Evolutionary conservation across 2,329 filamentous ascomycete species (phyloP).

Genomic region (Alternaria atra): DNA sequence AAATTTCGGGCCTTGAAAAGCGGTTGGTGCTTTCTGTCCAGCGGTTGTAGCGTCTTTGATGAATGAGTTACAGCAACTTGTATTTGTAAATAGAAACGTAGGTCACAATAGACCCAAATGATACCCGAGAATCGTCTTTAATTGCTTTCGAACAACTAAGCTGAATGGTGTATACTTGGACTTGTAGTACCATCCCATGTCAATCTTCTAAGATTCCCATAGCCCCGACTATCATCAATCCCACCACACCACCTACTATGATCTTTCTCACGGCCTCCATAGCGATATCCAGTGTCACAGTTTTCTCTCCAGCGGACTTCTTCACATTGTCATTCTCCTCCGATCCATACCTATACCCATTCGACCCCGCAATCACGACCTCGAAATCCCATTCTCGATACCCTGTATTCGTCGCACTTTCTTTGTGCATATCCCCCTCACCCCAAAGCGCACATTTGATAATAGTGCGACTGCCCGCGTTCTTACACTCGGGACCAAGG

Average conservation of each 20-base stretch:
- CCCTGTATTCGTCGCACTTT: slow-evolving; percentile 1
- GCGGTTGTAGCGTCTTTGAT: slow-evolving; percentile 6
- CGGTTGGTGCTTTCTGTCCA: neutral
- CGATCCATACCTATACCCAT: slow-evolving; percentile 4
- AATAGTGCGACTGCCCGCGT: slow-evolving; percentile 5
- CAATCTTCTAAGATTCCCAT: neutral
- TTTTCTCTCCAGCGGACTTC: neutral
- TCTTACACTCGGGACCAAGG: neutral
- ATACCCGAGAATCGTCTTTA: slow-evolving; percentile 11
- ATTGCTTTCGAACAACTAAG: neutral
- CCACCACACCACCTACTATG: neutral
- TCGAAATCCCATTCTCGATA: slow-evolving; percentile 14
- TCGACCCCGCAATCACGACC: slow-evolving; percentile 9
- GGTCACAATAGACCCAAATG: slow-evolving; percentile 18
- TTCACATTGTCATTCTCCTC: neutral
- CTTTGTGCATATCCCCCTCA: neutral
- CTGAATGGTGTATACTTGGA: too few species aligned
- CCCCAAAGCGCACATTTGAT: slow-evolving; percentile 18
- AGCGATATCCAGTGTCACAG: neutral
- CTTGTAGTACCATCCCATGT: too few species aligned
- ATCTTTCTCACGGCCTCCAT: neutral
- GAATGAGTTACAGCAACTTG: slow-evolving; percentile 5
- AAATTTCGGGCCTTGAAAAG: slow-evolving; percentile 5
- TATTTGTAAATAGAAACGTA: slow-evolving; percentile 18
- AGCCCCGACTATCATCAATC: neutral